Conservation (phyloP, 208 protist genomes). For the Blechomonas ayalai region DNA sequence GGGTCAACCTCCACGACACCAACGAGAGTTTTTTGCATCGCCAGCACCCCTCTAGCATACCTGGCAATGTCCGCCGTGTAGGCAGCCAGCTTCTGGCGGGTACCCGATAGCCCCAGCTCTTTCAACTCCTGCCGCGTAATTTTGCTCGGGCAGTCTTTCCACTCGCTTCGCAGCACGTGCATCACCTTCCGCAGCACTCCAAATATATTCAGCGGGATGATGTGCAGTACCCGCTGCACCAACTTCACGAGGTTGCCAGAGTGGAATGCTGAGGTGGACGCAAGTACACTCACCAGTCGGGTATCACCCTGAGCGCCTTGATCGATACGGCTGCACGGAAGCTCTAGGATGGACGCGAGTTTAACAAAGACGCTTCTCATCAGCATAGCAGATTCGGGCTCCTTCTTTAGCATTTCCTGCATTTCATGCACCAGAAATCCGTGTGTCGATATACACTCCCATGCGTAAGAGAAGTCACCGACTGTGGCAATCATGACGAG, state of each 20-base stretch:
- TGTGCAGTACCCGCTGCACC: constrained; percentile 92
- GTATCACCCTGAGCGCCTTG: constrained; percentile 65
- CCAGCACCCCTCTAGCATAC: constrained; percentile 95
- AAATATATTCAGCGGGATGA: constrained; percentile 96
- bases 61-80: constrained; percentile 90
- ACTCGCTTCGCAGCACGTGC: constrained; percentile 77
- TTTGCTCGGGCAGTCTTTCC: constrained; percentile 75
- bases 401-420: constrained; percentile 90
- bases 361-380: constrained; percentile 97
- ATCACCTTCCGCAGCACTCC: constrained; percentile 93
- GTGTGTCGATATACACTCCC: constrained; percentile 89
- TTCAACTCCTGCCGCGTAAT: constrained; percentile 54
- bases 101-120: constrained; percentile 80
- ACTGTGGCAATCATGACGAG: constrained; percentile 87
- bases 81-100: constrained; percentile 76
- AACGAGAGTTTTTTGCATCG: constrained; percentile 96
- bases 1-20: constrained; percentile 96
- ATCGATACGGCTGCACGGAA: constrained; percentile 92
- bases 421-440: constrained; percentile 85
- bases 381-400: constrained; percentile 89
- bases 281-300: constrained; percentile 64
- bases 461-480: constrained; percentile 96
- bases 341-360: constrained; percentile 91
- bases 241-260: constrained; percentile 88
- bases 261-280: constrained; percentile 92